Evolutionary conservation across 352 stramenopile genomes (phyloP).

Genomic region (Phytophthora crassamura): DNA sequence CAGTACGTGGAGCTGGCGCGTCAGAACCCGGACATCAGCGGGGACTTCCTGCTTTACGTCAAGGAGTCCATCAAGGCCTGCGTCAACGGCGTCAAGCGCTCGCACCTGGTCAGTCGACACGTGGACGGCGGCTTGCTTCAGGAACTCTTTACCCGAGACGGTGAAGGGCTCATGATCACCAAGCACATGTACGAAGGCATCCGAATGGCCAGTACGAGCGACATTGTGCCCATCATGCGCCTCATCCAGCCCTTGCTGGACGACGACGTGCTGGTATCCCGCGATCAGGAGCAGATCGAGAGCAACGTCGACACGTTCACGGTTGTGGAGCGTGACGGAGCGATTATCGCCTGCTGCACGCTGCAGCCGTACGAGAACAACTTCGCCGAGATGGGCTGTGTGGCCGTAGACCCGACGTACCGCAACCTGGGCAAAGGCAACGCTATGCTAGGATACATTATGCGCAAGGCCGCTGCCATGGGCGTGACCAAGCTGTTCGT

Average conservation of each 20-base stretch:
- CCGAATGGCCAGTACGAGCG: slow-evolving; percentile 89
- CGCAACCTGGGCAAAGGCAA: slow-evolving; percentile 89
- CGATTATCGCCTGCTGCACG: slow-evolving; percentile 89
- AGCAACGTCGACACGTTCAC: slow-evolving; percentile 90
- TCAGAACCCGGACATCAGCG: slow-evolving; percentile 63
- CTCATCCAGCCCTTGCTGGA: slow-evolving; percentile 90
- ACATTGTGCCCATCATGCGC: slow-evolving; percentile 92
- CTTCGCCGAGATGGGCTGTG: slow-evolving; percentile 91
- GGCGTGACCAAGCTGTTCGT: slow-evolving; percentile 95
- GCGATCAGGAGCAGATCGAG: slow-evolving; percentile 90
- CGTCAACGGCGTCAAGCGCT: slow-evolving; percentile 84
- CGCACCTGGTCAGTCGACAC: slow-evolving; percentile 87
- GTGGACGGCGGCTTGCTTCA: slow-evolving; percentile 93
- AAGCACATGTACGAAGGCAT: slow-evolving; percentile 98
- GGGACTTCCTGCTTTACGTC: slow-evolving; percentile 85
- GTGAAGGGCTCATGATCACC: slow-evolving; percentile 96
- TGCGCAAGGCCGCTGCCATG: slow-evolving; percentile 87
- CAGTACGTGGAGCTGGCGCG: slow-evolving; percentile 80
- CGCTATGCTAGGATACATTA: slow-evolving; percentile 91
- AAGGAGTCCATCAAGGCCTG: slow-evolving; percentile 87
- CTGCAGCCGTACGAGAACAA: slow-evolving; percentile 92
- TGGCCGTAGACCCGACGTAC: slow-evolving; percentile 90
- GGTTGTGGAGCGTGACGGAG: slow-evolving; percentile 89
- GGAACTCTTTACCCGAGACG: slow-evolving; percentile 98
- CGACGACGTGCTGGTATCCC: slow-evolving; percentile 87